A percentile compares a stretch with the other conserved stretches of the same genome.
Evolutionary conservation across 2,329 filamentous ascomycete species (phyloP).

Genomic region (Ophiosphaerella korrae): DNA sequence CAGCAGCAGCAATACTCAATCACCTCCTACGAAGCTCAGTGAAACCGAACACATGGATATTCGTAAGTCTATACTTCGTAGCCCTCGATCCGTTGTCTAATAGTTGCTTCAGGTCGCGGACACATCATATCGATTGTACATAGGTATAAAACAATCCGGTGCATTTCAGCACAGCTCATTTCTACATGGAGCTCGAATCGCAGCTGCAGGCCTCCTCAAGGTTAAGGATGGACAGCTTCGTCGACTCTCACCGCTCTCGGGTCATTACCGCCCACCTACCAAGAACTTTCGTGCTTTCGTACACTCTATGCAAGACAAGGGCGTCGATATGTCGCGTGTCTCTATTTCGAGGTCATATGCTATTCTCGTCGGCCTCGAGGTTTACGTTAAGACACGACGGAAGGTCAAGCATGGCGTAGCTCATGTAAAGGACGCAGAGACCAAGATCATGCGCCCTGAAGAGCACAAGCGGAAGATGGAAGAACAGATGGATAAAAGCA

Average conservation of each 20-base stretch:
- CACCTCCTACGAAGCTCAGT: conserved; percentile 78
- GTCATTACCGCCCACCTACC: conserved; percentile 84
- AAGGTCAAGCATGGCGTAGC: conserved; percentile 63
- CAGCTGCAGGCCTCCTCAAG: conserved; percentile 82
- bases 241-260: conserved; percentile 69
- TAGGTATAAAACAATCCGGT: conserved; percentile 87
- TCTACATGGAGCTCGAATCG: conserved; percentile 79
- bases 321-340: conserved; percentile 79
- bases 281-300: conserved; percentile 85
- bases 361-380: conserved; percentile 80
- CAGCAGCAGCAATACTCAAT: conserved; percentile 75
- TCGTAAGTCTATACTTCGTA: conserved; percentile 55
- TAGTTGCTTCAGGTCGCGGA: conserved; percentile 65
- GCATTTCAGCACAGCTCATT: conserved; percentile 93
- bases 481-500: conserved; percentile 61
- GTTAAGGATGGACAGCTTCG: conserved; percentile 80
- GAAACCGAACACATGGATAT: conserved; percentile 91
- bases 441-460: conserved; percentile 66
- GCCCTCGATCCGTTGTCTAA: not conserved
- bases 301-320: conserved; percentile 70
- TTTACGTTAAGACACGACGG: conserved; percentile 71
- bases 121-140: conserved; percentile 81
- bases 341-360: conserved; percentile 82
- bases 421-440: conserved; percentile 59
- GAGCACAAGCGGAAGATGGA: conserved; percentile 56